These are phyloP conservation scores for Ophiocordyceps camponoti-saundersi DNA, from an alignment of 2,329 filamentous ascomycete genomes.

Conservation along the genomic window DNA sequence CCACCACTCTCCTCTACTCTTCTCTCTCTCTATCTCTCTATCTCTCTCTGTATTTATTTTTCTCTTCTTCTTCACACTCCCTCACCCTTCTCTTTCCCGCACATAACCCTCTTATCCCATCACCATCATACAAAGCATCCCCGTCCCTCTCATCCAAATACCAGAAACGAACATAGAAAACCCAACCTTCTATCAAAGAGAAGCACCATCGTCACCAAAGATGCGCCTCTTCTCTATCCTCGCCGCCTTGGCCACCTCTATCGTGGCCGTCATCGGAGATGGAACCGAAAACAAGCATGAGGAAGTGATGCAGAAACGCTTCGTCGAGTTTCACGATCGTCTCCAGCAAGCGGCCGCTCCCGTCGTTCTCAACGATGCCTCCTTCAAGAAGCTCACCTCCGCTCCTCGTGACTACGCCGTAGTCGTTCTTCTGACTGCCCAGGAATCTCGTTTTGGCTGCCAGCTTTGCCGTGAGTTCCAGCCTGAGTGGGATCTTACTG, in stretches of 20 bases:
- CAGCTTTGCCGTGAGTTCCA: constrained; percentile 79
- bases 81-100: background rate
- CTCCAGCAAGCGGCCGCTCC: constrained; percentile 42
- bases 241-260: constrained; percentile 43
- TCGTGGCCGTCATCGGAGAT: constrained; percentile 36
- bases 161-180: background rate
- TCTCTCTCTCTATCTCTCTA: too few relatives aligned
- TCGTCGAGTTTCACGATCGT: constrained; percentile 53
- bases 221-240: constrained; percentile 52
- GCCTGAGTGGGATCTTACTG: constrained; percentile 80
- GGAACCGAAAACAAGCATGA: constrained; percentile 31
- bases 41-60: background rate
- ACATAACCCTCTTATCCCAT: background rate
- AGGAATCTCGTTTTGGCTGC: constrained; percentile 72
- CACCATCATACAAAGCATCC: too few relatives aligned
- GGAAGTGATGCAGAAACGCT: constrained; percentile 47
- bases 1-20: background rate
- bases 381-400: constrained; percentile 60
- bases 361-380: constrained; percentile 60
- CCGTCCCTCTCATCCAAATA: background rate
- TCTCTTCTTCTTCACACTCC: background rate
- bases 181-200: background rate
- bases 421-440: constrained; percentile 70
- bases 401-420: constrained; percentile 70
- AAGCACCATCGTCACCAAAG: background rate